Conservation (phyloP, 2,329 filamentous ascomycete genomes). For the Aspergillus pseudoglaucus region DNA sequence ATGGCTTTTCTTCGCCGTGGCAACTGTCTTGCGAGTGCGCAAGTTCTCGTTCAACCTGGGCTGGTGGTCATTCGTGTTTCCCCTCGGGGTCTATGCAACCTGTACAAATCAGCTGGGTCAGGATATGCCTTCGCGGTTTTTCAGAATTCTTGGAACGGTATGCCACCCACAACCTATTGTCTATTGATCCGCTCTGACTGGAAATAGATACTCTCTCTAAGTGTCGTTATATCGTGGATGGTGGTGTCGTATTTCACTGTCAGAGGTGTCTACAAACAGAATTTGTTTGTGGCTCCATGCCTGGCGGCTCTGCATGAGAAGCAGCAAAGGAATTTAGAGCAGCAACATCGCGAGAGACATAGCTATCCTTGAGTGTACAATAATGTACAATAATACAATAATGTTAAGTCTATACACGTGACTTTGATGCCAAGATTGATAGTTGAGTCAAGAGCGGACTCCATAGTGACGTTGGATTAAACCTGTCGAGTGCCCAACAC, state of each 20-base stretch:
- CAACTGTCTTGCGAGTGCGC: conserved; percentile 18
- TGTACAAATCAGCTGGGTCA: conserved; percentile 35
- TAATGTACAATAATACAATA: no score
- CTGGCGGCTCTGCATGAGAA: not conserved
- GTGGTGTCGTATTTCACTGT: conserved; percentile 1
- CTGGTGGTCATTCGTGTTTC: conserved; percentile 55
- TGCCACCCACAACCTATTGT: not conserved
- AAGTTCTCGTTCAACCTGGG: conserved; percentile 54
- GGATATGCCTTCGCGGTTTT: conserved; percentile 49
- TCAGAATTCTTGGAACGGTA: conserved; percentile 48
- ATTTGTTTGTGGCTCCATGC: conserved; percentile 3
- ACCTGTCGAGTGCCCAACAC: no score
- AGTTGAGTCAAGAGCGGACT: no score
- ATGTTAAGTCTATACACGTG: no score
- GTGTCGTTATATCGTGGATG: conserved; percentile 3
- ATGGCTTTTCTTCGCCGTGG: conserved; percentile 28
- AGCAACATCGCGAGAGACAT: not conserved
- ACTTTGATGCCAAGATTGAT: no score
- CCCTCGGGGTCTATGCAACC: conserved; percentile 48
- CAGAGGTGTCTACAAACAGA: conserved; percentile 2
- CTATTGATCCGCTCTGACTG: not conserved
- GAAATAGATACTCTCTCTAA: conserved; percentile 3
- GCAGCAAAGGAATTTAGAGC: not conserved
- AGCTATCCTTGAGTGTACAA: not conserved
- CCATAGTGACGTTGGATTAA: no score